These are phyloP conservation scores for Colletotrichum shisoi DNA, from an alignment of 2,329 filamentous ascomycete species.

Conservation along the genomic window DNA sequence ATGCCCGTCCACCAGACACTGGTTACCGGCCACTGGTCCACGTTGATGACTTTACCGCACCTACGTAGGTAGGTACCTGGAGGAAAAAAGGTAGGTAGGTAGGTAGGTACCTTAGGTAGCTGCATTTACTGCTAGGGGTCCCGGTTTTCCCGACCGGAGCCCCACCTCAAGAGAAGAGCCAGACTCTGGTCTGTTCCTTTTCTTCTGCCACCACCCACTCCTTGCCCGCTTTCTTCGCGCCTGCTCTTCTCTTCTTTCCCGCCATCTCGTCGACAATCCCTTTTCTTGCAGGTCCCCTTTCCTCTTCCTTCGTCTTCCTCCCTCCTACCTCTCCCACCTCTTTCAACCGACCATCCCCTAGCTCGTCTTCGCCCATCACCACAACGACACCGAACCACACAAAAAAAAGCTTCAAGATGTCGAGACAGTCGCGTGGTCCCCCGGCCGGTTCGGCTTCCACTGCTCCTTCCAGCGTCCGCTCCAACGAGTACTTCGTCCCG, in stretches of 20 bases:
- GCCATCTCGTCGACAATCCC: constrained; percentile 45
- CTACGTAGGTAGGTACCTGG: too few relatives aligned
- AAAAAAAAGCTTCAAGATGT: constrained; percentile 48
- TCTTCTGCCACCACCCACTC: constrained; percentile 45
- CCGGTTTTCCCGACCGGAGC: constrained; percentile 33
- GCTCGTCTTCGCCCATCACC: constrained; percentile 36
- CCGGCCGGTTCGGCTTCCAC: constrained; percentile 45
- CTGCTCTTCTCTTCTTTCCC: constrained; percentile 45
- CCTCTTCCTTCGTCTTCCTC: constrained; percentile 40
- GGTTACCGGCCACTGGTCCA: constrained; percentile 23
- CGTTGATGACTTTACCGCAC: constrained; percentile 8
- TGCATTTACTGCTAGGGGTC: constrained; percentile 33
- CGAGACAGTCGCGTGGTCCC: constrained; percentile 52
- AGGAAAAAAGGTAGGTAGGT: neutral
- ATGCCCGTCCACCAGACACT: constrained; percentile 9
- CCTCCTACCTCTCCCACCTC: constrained; percentile 41
- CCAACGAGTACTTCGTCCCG: constrained; percentile 83
- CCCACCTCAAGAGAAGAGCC: constrained; percentile 36
- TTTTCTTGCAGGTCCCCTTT: constrained; percentile 42
- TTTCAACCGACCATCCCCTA: constrained; percentile 30
- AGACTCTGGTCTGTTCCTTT: constrained; percentile 42
- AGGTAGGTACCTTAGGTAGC: neutral
- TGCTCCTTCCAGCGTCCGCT: constrained; percentile 57
- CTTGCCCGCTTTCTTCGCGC: constrained; percentile 44
- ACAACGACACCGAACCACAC: neutral